A percentile compares a stretch with the other conserved stretches of the same genome.
These are phyloP conservation scores for Hirschioporus abietinus DNA, from an alignment of 768 basidiomycete genomes.

Conservation along the genomic window DNA sequence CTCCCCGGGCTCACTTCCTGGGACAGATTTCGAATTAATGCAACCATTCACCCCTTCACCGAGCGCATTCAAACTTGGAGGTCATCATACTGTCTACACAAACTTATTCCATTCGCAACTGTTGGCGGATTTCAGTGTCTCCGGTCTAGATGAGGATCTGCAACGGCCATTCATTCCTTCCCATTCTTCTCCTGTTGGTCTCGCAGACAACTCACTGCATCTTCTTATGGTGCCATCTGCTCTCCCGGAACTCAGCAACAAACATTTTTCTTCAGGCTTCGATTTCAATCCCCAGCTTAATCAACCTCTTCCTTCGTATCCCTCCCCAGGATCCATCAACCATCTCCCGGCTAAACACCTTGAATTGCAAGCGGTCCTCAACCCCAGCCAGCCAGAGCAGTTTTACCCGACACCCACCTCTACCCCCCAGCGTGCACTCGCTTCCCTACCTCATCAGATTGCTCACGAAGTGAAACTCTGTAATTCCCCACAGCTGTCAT, in stretches of 20 bases:
- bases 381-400: not conserved
- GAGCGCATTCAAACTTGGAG: not conserved
- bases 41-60: not conserved
- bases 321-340: not conserved
- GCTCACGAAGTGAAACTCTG: not conserved
- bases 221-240: not conserved
- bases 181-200: not conserved
- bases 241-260: not conserved
- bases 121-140: not conserved
- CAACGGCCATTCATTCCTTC: not conserved
- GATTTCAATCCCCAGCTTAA: not conserved
- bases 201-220: not conserved
- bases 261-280: not conserved
- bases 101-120: not conserved
- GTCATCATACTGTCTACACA: not conserved
- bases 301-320: not conserved
- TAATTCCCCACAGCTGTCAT: not conserved
- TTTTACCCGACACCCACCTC: not conserved
- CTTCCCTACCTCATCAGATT: not conserved
- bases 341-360: not conserved
- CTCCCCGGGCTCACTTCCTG: not conserved
- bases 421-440: not conserved
- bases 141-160: not conserved
- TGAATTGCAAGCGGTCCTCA: not conserved
- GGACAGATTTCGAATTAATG: not conserved